phyloP scores from a whole-genome alignment of 345 rosid species.

The Eucalyptus erythrocorys region DNA sequence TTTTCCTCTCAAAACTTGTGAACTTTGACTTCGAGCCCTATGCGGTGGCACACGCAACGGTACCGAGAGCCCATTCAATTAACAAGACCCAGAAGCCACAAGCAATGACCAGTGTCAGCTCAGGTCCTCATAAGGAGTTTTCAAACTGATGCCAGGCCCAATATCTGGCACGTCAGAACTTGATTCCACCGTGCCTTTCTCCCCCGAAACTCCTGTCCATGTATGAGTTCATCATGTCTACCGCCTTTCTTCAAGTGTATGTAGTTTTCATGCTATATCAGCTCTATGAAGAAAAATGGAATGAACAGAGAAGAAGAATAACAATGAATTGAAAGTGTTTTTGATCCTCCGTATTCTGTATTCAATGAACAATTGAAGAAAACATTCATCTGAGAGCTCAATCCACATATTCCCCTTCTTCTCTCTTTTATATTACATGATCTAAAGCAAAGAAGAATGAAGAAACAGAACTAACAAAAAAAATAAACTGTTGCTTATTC shows the following conservation, averaged over 20 bases:
- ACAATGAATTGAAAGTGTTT: too few relatives aligned
- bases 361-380: too few relatives aligned
- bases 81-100: background rate
- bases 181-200: background rate
- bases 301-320: too few relatives aligned
- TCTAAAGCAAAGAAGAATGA: too few relatives aligned
- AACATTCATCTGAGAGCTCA: too few relatives aligned
- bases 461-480: too few relatives aligned
- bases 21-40: background rate
- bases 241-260: background rate
- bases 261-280: background rate
- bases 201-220: background rate
- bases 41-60: background rate
- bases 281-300: too few relatives aligned
- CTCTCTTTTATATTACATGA: too few relatives aligned
- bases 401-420: too few relatives aligned
- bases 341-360: too few relatives aligned
- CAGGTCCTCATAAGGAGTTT: background rate
- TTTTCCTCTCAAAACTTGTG: background rate
- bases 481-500: too few relatives aligned
- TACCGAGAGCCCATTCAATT: background rate
- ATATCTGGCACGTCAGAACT: background rate
- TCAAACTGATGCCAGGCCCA: background rate
- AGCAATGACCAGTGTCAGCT: background rate
- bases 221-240: background rate